These are phyloP conservation scores for Viola odorata DNA, from an alignment of 345 rosid species.

Conservation along the genomic window DNA sequence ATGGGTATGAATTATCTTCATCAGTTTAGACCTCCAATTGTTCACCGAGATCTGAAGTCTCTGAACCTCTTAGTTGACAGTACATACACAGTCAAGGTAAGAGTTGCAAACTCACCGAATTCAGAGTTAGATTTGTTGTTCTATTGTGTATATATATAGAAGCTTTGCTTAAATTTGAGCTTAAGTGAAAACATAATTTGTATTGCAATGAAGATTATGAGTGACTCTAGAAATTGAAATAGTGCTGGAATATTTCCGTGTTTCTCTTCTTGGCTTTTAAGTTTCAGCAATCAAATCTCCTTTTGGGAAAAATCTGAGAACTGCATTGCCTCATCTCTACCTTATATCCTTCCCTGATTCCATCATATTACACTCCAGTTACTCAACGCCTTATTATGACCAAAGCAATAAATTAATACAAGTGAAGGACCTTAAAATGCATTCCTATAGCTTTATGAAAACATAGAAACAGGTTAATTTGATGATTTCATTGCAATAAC, in stretches of 20 bases:
- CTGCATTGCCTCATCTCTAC: too few species aligned
- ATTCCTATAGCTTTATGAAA: neutral
- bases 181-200: neutral
- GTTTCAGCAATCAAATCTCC: too few species aligned
- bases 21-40: constrained; percentile 28
- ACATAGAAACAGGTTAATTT: neutral
- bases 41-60: constrained; percentile 26
- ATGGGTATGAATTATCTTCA: constrained; percentile 31
- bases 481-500: neutral
- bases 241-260: too few species aligned
- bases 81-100: constrained; percentile 22
- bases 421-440: too few species aligned
- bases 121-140: neutral
- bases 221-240: too few species aligned
- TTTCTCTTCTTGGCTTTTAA: too few species aligned
- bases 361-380: too few species aligned
- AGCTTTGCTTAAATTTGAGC: neutral
- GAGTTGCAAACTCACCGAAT: neutral
- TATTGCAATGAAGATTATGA: neutral
- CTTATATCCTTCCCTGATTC: too few species aligned
- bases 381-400: too few species aligned
- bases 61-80: constrained; percentile 19
- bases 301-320: too few species aligned
- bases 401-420: too few species aligned
- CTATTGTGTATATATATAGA: neutral